Base-by-base conservation (phyloP, 2,329 filamentous ascomycete genomes). In the Xylariomycetidae sp. region DNA sequence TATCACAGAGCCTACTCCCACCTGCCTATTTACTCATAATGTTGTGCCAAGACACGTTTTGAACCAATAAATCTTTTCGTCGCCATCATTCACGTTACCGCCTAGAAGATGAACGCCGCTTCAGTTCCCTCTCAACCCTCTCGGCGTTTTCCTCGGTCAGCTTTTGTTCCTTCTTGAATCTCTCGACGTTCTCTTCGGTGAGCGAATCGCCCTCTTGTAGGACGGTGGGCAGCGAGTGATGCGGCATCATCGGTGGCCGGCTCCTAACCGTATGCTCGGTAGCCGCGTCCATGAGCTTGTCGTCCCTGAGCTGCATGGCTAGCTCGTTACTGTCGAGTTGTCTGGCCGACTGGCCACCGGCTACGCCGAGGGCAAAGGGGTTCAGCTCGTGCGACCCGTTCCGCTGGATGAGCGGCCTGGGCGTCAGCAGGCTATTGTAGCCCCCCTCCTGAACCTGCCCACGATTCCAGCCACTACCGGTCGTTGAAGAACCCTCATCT, bases 101-200 rank as follows among this genome's bases (percentile, higher is more conserved):
- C n/a, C n/a, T n/a, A n/a, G n/a, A n/a, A n/a, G n/a, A n/a, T n/a
- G n/a, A n/a, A n/a, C n/a, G n/a, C n/a, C n/a, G n/a, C n/a, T n/a
- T n/a, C n/a, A n/a, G n/a, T n/a, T n/a, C n/a, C n/a, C n/a, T n/a
- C n/a, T n/a, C n/a, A n/a, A n/a, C n/a, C n/a, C n/a, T n/a, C n/a
- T n/a, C n/a, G n/a, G n/a, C n/a, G n/a, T n/a, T n/a, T n/a, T n/a
- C n/a, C n/a, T n/a, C n/a, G n/a, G n/a, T n/a, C n/a, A n/a, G n/a
- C n/a, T 16, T 19, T 10, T 28, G 34, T 31, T 66, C 59, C 36
- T 54, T 56, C 36, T 62, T 61, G 27, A 75, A 46, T 40, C 59
- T 70, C 22, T 66, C 69, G 29, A 77, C 56, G 43, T 77, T 77
- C 47, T 72, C 72, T 41, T 72, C 66, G 1, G 72, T 77, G 40